A percentile compares a stretch with the other conserved stretches of the same genome.
phyloP scores from a whole-genome alignment of 2,329 filamentous ascomycete species.

The Ascochyta lentis region DNA sequence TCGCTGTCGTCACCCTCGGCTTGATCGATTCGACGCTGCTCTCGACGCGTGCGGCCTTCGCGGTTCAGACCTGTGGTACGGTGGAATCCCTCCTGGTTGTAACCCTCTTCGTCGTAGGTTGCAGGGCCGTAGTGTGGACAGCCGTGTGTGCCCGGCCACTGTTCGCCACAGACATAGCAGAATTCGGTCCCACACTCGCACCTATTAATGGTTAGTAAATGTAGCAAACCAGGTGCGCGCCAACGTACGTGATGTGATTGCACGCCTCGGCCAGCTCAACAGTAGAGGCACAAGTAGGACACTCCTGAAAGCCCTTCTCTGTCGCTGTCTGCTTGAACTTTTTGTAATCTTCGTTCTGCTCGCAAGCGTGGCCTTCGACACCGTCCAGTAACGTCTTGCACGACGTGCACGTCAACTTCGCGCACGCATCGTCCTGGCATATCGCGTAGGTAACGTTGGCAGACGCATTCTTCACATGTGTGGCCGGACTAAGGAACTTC shows the following conservation, averaged over 20 bases:
- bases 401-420: conserved; percentile 29
- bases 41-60: conserved; percentile 26
- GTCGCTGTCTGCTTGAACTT: conserved; percentile 33
- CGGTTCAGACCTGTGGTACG: conserved; percentile 35
- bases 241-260: conserved; percentile 40
- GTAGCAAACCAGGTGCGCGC: neutral
- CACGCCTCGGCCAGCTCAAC: conserved; percentile 44
- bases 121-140: conserved; percentile 43
- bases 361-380: conserved; percentile 27
- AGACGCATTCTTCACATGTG: conserved; percentile 23
- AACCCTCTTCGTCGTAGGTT: conserved; percentile 40
- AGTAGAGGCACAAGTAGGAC: conserved; percentile 31
- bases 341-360: conserved; percentile 27
- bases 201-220: conserved; percentile 14
- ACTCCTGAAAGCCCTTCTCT: conserved; percentile 40
- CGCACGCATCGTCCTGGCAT: conserved; percentile 30
- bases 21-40: conserved; percentile 15
- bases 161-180: conserved; percentile 44
- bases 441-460: conserved; percentile 27
- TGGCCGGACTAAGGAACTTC: conserved; percentile 31
- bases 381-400: conserved; percentile 31
- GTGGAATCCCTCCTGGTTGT: conserved; percentile 43
- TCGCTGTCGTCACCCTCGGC: conserved; percentile 13
- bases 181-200: conserved; percentile 40
- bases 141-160: conserved; percentile 38